Percentiles rank a stretch among this genome's conserved stretches.
phyloP scores from a whole-genome alignment of 2,329 filamentous ascomycete genomes.

The Colletotrichum shisoi region DNA sequence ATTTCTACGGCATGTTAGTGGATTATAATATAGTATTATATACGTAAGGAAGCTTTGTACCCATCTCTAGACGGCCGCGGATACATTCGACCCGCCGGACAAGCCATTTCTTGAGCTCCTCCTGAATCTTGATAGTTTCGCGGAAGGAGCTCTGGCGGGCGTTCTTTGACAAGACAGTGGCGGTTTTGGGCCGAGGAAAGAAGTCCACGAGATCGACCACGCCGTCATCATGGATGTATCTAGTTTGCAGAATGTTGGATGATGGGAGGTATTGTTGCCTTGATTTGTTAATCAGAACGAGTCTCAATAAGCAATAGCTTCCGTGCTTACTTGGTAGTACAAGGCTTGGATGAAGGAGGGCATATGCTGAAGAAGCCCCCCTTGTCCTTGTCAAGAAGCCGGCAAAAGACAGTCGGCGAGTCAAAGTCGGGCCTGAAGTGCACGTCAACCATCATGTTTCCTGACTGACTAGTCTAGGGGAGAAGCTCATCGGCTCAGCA shows the following conservation, averaged over 20 bases:
- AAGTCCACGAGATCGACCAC: slow-evolving; percentile 78
- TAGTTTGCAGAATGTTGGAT: slow-evolving; percentile 77
- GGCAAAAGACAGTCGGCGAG: slow-evolving; percentile 77
- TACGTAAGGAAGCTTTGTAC: slow-evolving; percentile 46
- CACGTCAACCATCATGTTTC: slow-evolving; percentile 12
- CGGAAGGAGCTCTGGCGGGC: slow-evolving; percentile 61
- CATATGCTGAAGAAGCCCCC: slow-evolving; percentile 76
- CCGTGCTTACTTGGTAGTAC: slow-evolving; percentile 66
- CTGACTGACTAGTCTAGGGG: too few species aligned
- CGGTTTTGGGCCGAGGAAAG: slow-evolving; percentile 73
- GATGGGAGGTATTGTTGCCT: slow-evolving; percentile 76
- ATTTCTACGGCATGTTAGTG: slow-evolving; percentile 56
- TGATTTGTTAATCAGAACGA: background rate
- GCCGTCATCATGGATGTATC: slow-evolving; percentile 79
- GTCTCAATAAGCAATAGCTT: background rate
- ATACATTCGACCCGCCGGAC: slow-evolving; percentile 77
- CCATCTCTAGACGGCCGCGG: slow-evolving; percentile 69
- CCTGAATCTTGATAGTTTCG: slow-evolving; percentile 62
- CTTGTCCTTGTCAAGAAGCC: slow-evolving; percentile 76
- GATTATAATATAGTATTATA: accelerated
- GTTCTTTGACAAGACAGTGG: slow-evolving; percentile 57
- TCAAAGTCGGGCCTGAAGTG: slow-evolving; percentile 74
- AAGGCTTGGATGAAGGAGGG: slow-evolving; percentile 59
- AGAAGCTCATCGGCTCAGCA: background rate
- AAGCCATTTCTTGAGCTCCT: slow-evolving; percentile 74